Base-by-base conservation (phyloP, 768 basidiomycete genomes). In the Pseudohyphozyma bogoriensis region DNA sequence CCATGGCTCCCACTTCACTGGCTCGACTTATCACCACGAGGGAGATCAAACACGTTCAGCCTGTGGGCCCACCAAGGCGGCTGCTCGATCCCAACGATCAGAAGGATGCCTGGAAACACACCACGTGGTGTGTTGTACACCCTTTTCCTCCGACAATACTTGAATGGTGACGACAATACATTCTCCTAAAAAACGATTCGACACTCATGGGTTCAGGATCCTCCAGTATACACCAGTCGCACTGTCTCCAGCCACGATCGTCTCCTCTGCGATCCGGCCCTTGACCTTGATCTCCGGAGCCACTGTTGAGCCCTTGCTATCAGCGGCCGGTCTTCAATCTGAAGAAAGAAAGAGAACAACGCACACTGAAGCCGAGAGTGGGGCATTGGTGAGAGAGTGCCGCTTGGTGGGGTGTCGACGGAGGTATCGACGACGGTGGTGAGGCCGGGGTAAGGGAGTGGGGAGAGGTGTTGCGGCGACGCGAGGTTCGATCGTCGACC, bases 391-490 rank as follows among this genome's bases (percentile, higher is more conserved):
- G 64, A 64, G 28, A 69, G 69, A 10, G 71, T 74, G 13, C 73
- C 73, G 20, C 72, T 72, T 35, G 68, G 68, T 8, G 72, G 35
- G 12, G 40, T 44, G 4, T 66, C 63, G 42, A 72, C 73, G 31
- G 47, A 37, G 4, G 31, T 51, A 16, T 54, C 35, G 16, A 54
- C 28, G 11, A 49, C 29, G 13, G 52, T 26, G 28, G 54, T n/a
- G 40, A 46, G 42, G 24, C 54, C 54, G 9, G 60, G 36, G 51
- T 62, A 65, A 1, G 61, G 62, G 2, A 77, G 66, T 1, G 73
- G 70, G 12, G 72, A 71, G 16, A 77, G 69, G 57, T 77, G 74
- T 58, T 76, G 75, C 1, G 77, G 77, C 15, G 74, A 69, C 10
- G 76, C 70, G 12, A 75, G 66, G 58, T 74, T 76, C 20, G 73